Evolutionary conservation across 306 rosid species (phyloP).

Genomic region (Malus sylvestris): DNA sequence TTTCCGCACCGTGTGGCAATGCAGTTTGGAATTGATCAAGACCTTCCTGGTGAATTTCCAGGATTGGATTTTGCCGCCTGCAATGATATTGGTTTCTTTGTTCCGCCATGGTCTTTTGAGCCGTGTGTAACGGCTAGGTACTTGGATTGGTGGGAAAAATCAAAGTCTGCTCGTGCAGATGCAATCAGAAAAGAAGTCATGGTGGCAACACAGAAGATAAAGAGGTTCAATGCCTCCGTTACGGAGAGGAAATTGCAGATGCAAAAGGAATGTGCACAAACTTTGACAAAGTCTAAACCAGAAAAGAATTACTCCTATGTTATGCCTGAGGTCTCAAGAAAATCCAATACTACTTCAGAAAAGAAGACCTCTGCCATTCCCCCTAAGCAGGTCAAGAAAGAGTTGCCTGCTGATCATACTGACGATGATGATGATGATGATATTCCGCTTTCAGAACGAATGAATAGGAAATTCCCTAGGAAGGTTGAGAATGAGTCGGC

Average conservation of each 20-base stretch:
- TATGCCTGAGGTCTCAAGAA: neutral
- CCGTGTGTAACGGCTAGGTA: conserved; percentile 27
- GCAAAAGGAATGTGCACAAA: neutral
- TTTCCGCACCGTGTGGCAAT: conserved; percentile 47
- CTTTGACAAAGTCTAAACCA: neutral
- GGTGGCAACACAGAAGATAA: neutral
- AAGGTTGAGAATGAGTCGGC: neutral
- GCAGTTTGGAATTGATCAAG: conserved; percentile 71
- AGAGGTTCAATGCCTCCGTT: neutral
- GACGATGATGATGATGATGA: neutral
- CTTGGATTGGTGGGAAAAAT: conserved; percentile 38
- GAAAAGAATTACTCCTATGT: neutral
- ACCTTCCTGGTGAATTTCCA: conserved; percentile 33
- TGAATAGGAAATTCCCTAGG: neutral
- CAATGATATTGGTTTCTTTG: neutral
- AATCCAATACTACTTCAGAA: neutral
- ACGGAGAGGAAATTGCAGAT: neutral
- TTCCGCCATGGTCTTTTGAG: conserved; percentile 9
- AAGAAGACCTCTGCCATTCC: neutral
- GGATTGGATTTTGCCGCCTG: neutral
- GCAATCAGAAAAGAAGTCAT: neutral
- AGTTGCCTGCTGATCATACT: neutral
- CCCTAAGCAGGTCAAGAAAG: neutral
- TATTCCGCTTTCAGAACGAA: neutral
- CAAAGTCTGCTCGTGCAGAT: neutral